A percentile compares a stretch with the other conserved stretches of the same genome.
Evolutionary conservation across 495 filamentous ascomycete genomes (phyloP).

Genomic region (Neurospora sp.): DNA sequence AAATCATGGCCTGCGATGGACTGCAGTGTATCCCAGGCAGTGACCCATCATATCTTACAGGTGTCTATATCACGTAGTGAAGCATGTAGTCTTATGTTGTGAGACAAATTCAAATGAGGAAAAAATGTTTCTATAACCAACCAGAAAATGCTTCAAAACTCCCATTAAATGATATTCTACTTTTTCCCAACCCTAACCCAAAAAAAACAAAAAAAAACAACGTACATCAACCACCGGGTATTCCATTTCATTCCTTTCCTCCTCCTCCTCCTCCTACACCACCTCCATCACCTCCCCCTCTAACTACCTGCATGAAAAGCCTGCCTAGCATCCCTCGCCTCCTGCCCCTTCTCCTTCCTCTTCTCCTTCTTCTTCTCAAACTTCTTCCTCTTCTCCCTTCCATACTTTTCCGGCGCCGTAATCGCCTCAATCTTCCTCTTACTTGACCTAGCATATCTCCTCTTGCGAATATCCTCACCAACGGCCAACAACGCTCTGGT

Average conservation of each 20-base stretch:
- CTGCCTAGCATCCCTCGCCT: constrained; percentile 56
- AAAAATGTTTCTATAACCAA: background rate
- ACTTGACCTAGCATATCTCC: constrained; percentile 58
- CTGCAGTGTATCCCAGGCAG: background rate
- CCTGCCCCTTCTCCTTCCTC: constrained; percentile 63
- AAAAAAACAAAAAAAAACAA: background rate
- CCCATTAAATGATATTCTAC: background rate
- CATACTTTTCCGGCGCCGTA: constrained; percentile 65
- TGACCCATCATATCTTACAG: background rate
- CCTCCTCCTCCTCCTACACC: background rate
- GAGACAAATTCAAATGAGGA: background rate
- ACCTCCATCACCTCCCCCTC: background rate
- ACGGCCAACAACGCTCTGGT: constrained; percentile 57
- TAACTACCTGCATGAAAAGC: background rate
- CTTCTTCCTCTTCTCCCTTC: constrained; percentile 72
- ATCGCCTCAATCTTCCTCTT: constrained; percentile 86
- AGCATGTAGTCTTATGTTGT: background rate
- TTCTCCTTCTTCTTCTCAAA: constrained; percentile 75
- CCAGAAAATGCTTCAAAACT: background rate
- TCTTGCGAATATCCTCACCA: constrained; percentile 53
- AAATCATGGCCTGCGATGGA: background rate
- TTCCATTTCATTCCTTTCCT: background rate
- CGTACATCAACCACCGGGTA: background rate
- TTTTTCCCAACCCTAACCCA: background rate
- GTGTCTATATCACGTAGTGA: background rate